Base-by-base conservation (phyloP, 768 basidiomycete species). In the Boletus subparvulus region DNA sequence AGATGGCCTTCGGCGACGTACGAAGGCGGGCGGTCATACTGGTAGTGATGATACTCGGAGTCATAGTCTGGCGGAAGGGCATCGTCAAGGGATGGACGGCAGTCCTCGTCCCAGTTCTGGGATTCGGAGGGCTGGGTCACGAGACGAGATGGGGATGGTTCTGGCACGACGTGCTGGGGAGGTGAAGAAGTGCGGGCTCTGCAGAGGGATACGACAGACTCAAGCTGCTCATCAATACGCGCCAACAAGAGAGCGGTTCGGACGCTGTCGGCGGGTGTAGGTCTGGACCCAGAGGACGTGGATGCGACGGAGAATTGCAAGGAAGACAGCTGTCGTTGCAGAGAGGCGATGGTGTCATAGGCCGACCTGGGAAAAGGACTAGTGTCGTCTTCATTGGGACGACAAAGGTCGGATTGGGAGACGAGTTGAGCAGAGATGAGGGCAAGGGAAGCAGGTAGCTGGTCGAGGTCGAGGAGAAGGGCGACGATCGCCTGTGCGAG, bases 181-280 rank as follows among this genome's bases (percentile, higher is more conserved):
- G 45, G 42, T 17, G 59, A 54, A 24, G 67, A 46, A 4, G 80
- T 77, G 19, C 84, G 84, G 54, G 83, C 81, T 60, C 78, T 83
- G 68, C 88, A 90, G 66, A 92, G 77, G 3, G 79, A 70, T 0
- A 86, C 77, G 16, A 94, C 82, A 16, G 73, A 75, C 61, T 92
- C 92, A 3, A 93, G 79, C 47, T 92, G 82, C 49, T 83, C 78
- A 61, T 92, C 90, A 32, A 94, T 85, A 35, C 80, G 77, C 3
- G 82, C 75, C 91, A 92, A 94, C 0, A 94, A 73, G 13, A 92
- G 75, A 1, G 87, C 79, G 1, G 78, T 73, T 65, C 88, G 85
- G 2, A 88, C 82, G 11, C 67, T 77, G 36, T 78, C 74, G 13
- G 76, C 75, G 4, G 84, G 83, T 21, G 80, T 56, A 21, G 51